Evolutionary conservation across 306 rosid genomes (phyloP).

Genomic region (Myrica gale): DNA sequence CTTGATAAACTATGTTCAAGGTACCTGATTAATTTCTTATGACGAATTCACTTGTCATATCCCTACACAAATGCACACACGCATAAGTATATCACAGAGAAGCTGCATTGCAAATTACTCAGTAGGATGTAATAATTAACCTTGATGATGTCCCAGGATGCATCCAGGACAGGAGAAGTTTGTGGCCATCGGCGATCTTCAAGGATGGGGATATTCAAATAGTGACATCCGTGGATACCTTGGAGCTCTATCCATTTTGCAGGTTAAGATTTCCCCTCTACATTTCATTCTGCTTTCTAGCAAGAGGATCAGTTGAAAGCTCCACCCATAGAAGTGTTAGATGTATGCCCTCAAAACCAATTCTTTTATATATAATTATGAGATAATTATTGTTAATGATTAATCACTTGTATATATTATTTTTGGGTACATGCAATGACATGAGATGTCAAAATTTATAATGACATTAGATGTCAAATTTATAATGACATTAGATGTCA

Average conservation of each 20-base stretch:
- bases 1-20: slow-evolving; percentile 53
- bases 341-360: no score
- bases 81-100: background rate
- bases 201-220: slow-evolving; percentile 71
- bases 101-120: background rate
- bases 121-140: background rate
- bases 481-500: no score
- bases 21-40: slow-evolving; percentile 26
- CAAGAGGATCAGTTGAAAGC: background rate
- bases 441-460: no score
- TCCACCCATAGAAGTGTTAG: background rate
- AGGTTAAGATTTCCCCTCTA: slow-evolving; percentile 32
- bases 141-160: slow-evolving; percentile 43
- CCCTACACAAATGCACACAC: background rate
- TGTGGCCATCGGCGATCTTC: slow-evolving; percentile 46
- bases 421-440: no score
- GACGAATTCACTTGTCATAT: background rate
- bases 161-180: slow-evolving; percentile 56
- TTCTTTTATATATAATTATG: no score
- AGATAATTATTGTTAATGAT: no score
- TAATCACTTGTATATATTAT: no score
- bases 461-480: no score
- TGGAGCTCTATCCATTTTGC: slow-evolving; percentile 48
- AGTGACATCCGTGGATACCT: slow-evolving; percentile 54
- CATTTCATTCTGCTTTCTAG: background rate